phyloP scores from a whole-genome alignment of 495 filamentous ascomycete species.

The Oidiodendron maius region DNA sequence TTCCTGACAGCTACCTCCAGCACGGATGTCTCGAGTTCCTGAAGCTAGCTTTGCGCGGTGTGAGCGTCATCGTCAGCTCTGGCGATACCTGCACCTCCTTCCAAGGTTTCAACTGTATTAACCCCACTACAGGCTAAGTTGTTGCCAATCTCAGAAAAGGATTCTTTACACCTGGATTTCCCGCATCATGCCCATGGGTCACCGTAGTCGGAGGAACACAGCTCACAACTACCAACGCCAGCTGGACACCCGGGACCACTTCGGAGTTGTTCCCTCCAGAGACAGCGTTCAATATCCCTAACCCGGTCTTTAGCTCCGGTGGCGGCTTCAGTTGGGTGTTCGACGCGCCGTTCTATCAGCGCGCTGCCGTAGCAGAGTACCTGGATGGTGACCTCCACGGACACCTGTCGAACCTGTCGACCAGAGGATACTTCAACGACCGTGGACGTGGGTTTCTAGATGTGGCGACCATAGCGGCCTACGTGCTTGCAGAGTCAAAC shows the following conservation, averaged over 20 bases:
- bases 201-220: constrained; percentile 66
- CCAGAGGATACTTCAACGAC: constrained; percentile 32
- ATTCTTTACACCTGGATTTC: constrained; percentile 59
- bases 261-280: neutral
- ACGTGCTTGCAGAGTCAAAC: neutral
- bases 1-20: neutral
- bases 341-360: constrained; percentile 48
- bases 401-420: constrained; percentile 44
- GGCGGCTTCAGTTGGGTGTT: constrained; percentile 67
- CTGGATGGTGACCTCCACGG: constrained; percentile 22
- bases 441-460: neutral
- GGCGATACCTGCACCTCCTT: constrained; percentile 64
- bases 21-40: neutral
- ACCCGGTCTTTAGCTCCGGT: constrained; percentile 50
- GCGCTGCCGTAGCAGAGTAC: constrained; percentile 45
- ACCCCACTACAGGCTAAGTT: constrained; percentile 34
- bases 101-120: constrained; percentile 56
- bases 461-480: constrained; percentile 37
- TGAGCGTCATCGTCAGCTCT: constrained; percentile 60
- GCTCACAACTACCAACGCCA: constrained; percentile 12
- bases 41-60: constrained; percentile 61
- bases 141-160: neutral
- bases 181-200: constrained; percentile 69
- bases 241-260: neutral
- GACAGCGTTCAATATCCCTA: constrained; percentile 44